phyloP scores from a whole-genome alignment of 805 yeast genomes.

The Ogataea neopini region DNA sequence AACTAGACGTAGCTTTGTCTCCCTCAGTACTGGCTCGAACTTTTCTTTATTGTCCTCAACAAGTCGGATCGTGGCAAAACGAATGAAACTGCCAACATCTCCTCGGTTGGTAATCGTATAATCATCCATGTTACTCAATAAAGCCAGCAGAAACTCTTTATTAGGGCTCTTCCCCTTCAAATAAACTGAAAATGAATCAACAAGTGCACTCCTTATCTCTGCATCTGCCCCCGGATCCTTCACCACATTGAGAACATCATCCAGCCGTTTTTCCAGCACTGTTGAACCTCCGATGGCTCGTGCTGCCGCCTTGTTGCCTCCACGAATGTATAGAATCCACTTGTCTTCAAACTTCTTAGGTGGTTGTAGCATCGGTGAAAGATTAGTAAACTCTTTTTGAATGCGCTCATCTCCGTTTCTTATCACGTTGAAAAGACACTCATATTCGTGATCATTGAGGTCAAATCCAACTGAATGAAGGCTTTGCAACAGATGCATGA shows the following conservation, averaged over 20 bases:
- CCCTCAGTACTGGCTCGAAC: constrained; percentile 16
- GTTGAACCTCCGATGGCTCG: constrained; percentile 35
- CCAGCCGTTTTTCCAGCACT: constrained; percentile 19
- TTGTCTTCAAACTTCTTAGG: constrained; percentile 26
- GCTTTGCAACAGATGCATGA: constrained; percentile 25
- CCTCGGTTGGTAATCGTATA: constrained; percentile 81
- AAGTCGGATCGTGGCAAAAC: constrained; percentile 49
- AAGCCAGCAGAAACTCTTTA: constrained; percentile 2
- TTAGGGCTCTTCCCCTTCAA: constrained; percentile 20
- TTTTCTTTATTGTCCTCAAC: constrained; percentile 32
- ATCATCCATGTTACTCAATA: constrained; percentile 59
- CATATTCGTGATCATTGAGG: constrained; percentile 18
- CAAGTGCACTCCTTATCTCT: constrained; percentile 25
- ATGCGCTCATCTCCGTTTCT: constrained; percentile 26
- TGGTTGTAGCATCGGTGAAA: constrained; percentile 21
- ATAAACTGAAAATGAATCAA: constrained; percentile 30
- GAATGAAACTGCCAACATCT: constrained; percentile 83
- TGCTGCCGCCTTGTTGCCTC: constrained; percentile 41
- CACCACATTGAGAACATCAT: constrained; percentile 31
- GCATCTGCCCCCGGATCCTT: constrained; percentile 32
- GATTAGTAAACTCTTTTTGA: constrained; percentile 33
- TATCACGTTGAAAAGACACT: constrained; percentile 32
- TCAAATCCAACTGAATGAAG: constrained; percentile 12
- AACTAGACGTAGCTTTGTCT: constrained; percentile 41
- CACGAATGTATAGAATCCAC: constrained; percentile 40